These are phyloP conservation scores for Sphagnum magellanicum DNA, from an alignment of 228 moss, liverwort and hornwort genomes.

Conservation along the genomic window DNA sequence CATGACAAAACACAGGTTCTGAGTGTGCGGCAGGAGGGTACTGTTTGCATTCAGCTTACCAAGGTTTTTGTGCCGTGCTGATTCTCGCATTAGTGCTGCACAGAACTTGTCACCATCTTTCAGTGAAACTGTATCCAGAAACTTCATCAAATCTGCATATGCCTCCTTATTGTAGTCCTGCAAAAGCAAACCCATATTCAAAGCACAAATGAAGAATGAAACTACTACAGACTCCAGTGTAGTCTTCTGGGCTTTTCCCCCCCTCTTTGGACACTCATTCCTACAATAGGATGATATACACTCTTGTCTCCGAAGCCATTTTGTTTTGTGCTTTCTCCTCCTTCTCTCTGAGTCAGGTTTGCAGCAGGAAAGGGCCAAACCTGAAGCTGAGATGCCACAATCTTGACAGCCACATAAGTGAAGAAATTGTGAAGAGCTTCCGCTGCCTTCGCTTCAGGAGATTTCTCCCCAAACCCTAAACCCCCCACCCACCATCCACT, in stretches of 20 bases:
- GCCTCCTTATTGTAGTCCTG: conserved; percentile 85
- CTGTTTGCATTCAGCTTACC: conserved; percentile 20
- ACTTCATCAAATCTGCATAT: conserved; percentile 63
- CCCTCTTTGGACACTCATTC: too few species aligned
- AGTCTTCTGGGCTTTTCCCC: too few species aligned
- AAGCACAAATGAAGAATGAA: too few species aligned
- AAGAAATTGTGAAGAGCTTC: conserved; percentile 80
- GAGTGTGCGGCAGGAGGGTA: too few species aligned
- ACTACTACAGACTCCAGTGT: too few species aligned
- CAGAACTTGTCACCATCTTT: conserved; percentile 87
- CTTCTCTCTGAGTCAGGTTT: background rate
- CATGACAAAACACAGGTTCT: too few species aligned
- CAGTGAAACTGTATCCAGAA: conserved; percentile 63
- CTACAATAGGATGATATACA: too few species aligned
- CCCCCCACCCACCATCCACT: conserved; percentile 7
- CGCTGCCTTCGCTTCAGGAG: conserved; percentile 82
- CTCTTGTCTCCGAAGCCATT: too few species aligned
- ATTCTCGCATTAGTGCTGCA: conserved; percentile 79
- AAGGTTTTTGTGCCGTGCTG: conserved; percentile 67
- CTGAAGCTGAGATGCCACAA: conserved; percentile 76
- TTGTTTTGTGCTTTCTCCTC: background rate
- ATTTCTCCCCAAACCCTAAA: conserved; percentile 77
- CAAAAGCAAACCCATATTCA: background rate
- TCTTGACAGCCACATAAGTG: conserved; percentile 83
- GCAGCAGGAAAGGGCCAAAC: conserved; percentile 14